These are phyloP conservation scores for Fusarium tanahbumbuense DNA, from an alignment of 2,329 filamentous ascomycete species.

Conservation along the genomic window DNA sequence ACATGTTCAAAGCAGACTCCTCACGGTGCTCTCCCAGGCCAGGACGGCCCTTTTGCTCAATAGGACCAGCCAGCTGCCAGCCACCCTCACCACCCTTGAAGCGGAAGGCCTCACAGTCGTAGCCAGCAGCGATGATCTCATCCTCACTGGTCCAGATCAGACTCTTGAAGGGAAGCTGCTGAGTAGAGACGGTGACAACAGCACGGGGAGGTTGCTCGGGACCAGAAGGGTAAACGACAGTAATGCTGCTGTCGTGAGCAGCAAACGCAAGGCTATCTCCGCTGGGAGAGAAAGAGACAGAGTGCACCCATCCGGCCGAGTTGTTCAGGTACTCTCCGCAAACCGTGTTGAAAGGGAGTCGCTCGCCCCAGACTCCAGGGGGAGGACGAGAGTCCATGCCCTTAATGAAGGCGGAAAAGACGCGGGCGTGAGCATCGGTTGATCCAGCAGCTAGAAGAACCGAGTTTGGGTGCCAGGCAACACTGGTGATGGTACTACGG, in stretches of 20 bases:
- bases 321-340: slow-evolving; percentile 97
- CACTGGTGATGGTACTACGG: slow-evolving; percentile 92
- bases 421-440: slow-evolving; percentile 95
- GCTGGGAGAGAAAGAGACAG: slow-evolving; percentile 90
- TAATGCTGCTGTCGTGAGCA: slow-evolving; percentile 95
- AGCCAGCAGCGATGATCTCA: slow-evolving; percentile 95
- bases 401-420: slow-evolving; percentile 97
- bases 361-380: slow-evolving; percentile 91
- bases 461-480: slow-evolving; percentile 97
- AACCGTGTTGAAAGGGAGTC: slow-evolving; percentile 96
- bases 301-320: slow-evolving; percentile 96
- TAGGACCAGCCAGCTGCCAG: slow-evolving; percentile 84
- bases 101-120: slow-evolving; percentile 90
- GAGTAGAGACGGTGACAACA: slow-evolving; percentile 90
- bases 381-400: slow-evolving; percentile 88
- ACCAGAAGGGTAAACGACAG: slow-evolving; percentile 91
- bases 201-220: slow-evolving; percentile 91
- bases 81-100: slow-evolving; percentile 82
- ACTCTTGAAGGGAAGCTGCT: slow-evolving; percentile 91
- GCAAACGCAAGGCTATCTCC: slow-evolving; percentile 95
- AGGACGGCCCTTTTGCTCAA: slow-evolving; percentile 78
- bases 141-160: slow-evolving; percentile 91
- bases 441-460: slow-evolving; percentile 94
- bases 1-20: slow-evolving; percentile 97
- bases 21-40: slow-evolving; percentile 75